A percentile compares a stretch with the other conserved stretches of the same genome.
Evolutionary conservation across 768 basidiomycete genomes (phyloP).

Genomic region (Rhodotorula kratochvilovae): DNA sequence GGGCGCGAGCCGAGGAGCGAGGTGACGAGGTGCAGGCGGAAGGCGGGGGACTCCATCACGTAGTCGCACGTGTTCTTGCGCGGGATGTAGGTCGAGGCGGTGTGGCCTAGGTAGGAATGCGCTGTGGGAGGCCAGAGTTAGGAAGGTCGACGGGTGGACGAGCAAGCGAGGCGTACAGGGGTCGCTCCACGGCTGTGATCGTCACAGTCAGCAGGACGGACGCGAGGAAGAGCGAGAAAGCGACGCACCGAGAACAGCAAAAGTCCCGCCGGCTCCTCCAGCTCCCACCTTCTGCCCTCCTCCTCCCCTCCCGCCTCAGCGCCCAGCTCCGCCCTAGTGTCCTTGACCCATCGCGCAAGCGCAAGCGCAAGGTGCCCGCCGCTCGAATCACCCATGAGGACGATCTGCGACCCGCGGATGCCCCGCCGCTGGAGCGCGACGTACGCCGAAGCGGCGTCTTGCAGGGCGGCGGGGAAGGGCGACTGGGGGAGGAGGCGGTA

Average conservation of each 20-base stretch:
- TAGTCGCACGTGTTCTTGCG: slow-evolving; percentile 25
- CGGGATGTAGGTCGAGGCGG: slow-evolving; percentile 2
- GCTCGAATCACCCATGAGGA: slow-evolving; percentile 69
- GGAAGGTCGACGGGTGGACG: not conserved
- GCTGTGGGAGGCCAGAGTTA: not conserved
- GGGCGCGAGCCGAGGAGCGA: slow-evolving; percentile 21
- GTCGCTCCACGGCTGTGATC: slow-evolving; percentile 21
- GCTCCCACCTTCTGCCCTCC: not conserved
- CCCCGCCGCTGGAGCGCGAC: slow-evolving; percentile 56
- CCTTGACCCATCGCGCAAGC: slow-evolving; percentile 44
- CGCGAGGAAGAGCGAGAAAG: not conserved
- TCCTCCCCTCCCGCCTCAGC: not conserved
- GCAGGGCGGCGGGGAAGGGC: slow-evolving; percentile 67
- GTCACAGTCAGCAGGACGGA: no score
- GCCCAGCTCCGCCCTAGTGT: not conserved
- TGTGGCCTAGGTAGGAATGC: slow-evolving; percentile 10
- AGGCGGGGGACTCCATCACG: slow-evolving; percentile 15
- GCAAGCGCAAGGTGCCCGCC: slow-evolving; percentile 63
- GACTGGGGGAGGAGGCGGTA: slow-evolving; percentile 58
- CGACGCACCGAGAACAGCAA: slow-evolving; percentile 29
- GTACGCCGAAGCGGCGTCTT: slow-evolving; percentile 72
- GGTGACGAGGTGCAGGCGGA: slow-evolving; percentile 32
- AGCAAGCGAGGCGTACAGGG: slow-evolving; percentile 4
- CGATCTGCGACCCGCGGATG: slow-evolving; percentile 51
- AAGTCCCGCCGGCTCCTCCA: slow-evolving; percentile 11